phyloP scores from a whole-genome alignment of 2,329 filamentous ascomycete species.

The Cladosporium velox region DNA sequence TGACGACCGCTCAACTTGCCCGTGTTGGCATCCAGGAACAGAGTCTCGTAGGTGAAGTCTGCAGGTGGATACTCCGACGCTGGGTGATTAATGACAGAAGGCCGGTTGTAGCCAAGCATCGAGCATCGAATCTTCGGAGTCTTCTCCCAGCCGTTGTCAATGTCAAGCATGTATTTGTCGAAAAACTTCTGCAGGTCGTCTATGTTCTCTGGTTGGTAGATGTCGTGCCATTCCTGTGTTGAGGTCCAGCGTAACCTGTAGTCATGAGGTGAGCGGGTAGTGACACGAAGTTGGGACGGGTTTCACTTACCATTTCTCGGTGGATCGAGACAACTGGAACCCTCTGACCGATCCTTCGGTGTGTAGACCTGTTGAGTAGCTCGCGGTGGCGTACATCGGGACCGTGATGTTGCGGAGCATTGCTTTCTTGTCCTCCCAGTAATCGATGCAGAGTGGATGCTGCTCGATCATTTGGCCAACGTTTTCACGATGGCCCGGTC shows the following conservation, averaged over 20 bases:
- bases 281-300: not conserved
- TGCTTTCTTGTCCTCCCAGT: constrained; percentile 27
- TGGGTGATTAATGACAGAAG: not conserved
- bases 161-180: constrained; percentile 46
- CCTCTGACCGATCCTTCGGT: constrained; percentile 25
- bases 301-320: constrained; percentile 23
- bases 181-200: constrained; percentile 48
- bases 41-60: constrained; percentile 8
- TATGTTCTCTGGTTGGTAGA: constrained; percentile 34
- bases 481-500: not conserved
- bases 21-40: not conserved
- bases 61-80: constrained; percentile 11
- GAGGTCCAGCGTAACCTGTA: constrained; percentile 40
- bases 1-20: not conserved
- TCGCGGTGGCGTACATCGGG: constrained; percentile 25
- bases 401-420: constrained; percentile 23
- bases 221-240: constrained; percentile 50
- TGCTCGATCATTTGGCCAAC: constrained; percentile 21
- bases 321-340: not conserved
- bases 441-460: constrained; percentile 23
- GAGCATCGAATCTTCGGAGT: not conserved
- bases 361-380: constrained; percentile 24
- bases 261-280: not conserved
- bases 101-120: not conserved
- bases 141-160: constrained; percentile 45